Base-by-base conservation (phyloP, 75 land plant species). In the Gnetum montanum region DNA sequence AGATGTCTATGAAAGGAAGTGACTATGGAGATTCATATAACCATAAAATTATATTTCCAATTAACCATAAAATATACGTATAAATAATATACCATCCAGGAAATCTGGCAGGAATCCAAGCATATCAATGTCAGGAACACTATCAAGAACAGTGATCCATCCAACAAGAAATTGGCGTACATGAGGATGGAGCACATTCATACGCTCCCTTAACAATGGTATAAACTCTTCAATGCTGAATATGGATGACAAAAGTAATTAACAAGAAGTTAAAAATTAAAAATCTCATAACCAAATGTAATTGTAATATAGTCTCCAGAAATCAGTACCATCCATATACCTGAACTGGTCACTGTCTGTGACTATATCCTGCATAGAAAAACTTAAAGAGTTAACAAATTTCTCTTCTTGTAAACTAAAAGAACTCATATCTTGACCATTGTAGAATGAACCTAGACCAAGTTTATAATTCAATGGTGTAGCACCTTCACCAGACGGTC, bases 121-220 rank as follows among this genome's bases (percentile, higher is more conserved):
- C 99, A 95, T 95, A 57, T 95, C 99, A 77, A 95, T 95, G 61
- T 95, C 99, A 20, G 99, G 99, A 62, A 95, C 99, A 66, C 97
- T 86, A 58, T 95, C 99, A 70, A 95, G 55, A 3, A 95, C 99
- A 37, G 99, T 95, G 31, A 95, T 95, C 99, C 99, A 95, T 65
- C 97, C 99, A 26, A 95, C 97, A 69, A 95, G 70, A 73, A 95
- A 95, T 43, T 90, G 99, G 26, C 99, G 92, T 18, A 95, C 99
- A 79, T 71, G 86, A 47, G 97, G 88, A 63, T 86, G 86, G 41
- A 95, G 51, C 58, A 95, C 89, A 77, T 95, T 95, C 99, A 95
- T 90, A 2, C 99, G 83, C 73, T 95, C 99, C 65, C 97, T 81
- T 43, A 95, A 54, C 45, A 90, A 62, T 20, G 99, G 99, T 58